phyloP scores from a whole-genome alignment of 805 yeast genomes.

The Torulaspora gathmanii region DNA sequence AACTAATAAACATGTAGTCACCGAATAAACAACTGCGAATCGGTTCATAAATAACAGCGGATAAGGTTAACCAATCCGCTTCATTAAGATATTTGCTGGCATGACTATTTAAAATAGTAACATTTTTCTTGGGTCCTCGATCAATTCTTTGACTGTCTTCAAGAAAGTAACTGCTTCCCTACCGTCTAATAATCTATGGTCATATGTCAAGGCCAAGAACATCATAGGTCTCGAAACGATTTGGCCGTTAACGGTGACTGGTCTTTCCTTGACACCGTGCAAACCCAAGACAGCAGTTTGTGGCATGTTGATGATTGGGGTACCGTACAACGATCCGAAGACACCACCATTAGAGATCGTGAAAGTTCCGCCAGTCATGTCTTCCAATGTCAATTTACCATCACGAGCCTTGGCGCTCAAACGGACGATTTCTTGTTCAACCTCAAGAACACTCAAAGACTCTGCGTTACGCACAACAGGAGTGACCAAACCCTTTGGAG shows the following conservation, averaged over 20 bases:
- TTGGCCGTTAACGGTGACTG: conserved; percentile 94
- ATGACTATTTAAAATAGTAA: conserved; percentile 43
- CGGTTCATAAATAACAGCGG: conserved; percentile 2
- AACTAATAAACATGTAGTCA: conserved; percentile 1
- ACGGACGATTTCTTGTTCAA: conserved; percentile 77
- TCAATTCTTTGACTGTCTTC: conserved; percentile 91
- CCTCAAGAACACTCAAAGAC: conserved; percentile 77
- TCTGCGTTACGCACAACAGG: conserved; percentile 98
- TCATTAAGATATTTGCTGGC: neutral
- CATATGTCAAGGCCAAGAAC: conserved; percentile 98
- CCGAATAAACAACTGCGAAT: conserved; percentile 1
- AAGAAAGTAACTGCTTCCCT: conserved; percentile 98
- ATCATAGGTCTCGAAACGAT: conserved; percentile 98
- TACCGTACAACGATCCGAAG: conserved; percentile 95
- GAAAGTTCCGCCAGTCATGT: conserved; percentile 99
- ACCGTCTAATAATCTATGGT: conserved; percentile 96
- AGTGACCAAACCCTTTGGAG: conserved; percentile 98
- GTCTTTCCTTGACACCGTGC: conserved; percentile 96
- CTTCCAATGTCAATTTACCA: conserved; percentile 92
- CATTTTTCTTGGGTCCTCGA: conserved; percentile 99
- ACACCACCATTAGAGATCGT: conserved; percentile 99
- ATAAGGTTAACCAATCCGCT: neutral
- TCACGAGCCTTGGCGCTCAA: conserved; percentile 94
- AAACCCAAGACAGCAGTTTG: conserved; percentile 97
- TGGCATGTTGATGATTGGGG: conserved; percentile 97